These are phyloP conservation scores for Cardiospermum halicacabum DNA, from an alignment of 345 rosid genomes.

Conservation along the genomic window DNA sequence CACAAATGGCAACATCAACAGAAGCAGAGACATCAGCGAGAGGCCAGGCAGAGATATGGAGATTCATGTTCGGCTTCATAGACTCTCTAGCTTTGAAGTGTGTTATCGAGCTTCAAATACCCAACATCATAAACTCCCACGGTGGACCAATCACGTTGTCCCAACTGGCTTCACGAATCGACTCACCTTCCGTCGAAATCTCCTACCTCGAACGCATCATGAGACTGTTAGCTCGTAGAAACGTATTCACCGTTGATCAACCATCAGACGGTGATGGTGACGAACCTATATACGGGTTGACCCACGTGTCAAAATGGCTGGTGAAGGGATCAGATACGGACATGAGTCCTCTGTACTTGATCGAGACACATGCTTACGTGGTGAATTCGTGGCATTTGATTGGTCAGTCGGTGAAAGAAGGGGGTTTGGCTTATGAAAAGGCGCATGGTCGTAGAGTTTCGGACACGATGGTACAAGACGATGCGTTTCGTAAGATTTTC, in stretches of 20 bases:
- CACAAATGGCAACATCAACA: background rate
- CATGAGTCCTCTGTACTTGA: conserved; percentile 24
- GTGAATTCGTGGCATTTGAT: conserved; percentile 24
- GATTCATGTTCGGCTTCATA: conserved; percentile 13
- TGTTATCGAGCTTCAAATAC: conserved; percentile 27
- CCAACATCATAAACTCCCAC: conserved; percentile 24
- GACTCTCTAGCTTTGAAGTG: conserved; percentile 28
- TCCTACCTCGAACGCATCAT: conserved; percentile 21
- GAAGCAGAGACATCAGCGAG: conserved; percentile 3
- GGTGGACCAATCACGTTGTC: conserved; percentile 14
- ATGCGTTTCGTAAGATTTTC: conserved; percentile 20
- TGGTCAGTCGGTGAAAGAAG: conserved; percentile 30
- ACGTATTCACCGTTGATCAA: conserved; percentile 15
- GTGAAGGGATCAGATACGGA: conserved; percentile 14
- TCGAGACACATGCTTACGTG: conserved; percentile 24
- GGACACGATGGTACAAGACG: conserved; percentile 18
- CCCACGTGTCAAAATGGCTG: conserved; percentile 30
- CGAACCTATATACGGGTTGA: conserved; percentile 25
- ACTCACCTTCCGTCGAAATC: conserved; percentile 7
- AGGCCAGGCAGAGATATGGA: conserved; percentile 23
- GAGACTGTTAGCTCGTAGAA: conserved; percentile 22
- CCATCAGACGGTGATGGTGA: conserved; percentile 15
- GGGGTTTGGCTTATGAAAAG: conserved; percentile 30
- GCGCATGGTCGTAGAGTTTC: conserved; percentile 29
- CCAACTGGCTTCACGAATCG: conserved; percentile 19